Conservation (phyloP, 1,284 basidiomycete genomes). For the Ceratobasidium sp. region DNA sequence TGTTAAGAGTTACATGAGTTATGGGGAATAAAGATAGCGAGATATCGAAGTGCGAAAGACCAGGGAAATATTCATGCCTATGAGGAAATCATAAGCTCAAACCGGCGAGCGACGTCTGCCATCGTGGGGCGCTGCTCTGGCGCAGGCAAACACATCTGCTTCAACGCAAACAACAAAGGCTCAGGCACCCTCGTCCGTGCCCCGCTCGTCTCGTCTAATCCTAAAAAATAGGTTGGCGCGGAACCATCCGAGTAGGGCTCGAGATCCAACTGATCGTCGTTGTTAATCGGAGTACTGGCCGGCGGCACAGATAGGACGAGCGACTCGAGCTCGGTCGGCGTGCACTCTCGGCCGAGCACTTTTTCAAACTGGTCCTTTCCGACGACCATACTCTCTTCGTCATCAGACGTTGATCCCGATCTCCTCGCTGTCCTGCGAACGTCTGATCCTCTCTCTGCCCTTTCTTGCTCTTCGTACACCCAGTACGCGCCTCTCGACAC, state of each 20-base stretch:
- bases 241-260: conserved; percentile 39
- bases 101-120: conserved; percentile 25
- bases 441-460: conserved; percentile 49
- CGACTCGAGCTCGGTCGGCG: conserved; percentile 26
- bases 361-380: conserved; percentile 17
- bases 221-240: conserved; percentile 27
- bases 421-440: background rate
- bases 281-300: background rate
- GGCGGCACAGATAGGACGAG: background rate
- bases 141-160: conserved; percentile 36
- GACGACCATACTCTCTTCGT: conserved; percentile 2
- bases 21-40: background rate
- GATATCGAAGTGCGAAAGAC: background rate
- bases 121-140: conserved; percentile 39
- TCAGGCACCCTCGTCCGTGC: conserved; percentile 21
- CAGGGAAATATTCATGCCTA: background rate
- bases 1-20: background rate
- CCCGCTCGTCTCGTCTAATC: background rate
- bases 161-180: conserved; percentile 17
- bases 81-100: background rate
- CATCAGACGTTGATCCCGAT: conserved; percentile 3
- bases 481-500: conserved; percentile 58
- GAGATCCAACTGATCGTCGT: background rate
- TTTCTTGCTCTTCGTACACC: conserved; percentile 56
- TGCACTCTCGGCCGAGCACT: conserved; percentile 16